phyloP scores from a whole-genome alignment of 768 basidiomycete genomes.

The Rhodocollybia butyracea region DNA sequence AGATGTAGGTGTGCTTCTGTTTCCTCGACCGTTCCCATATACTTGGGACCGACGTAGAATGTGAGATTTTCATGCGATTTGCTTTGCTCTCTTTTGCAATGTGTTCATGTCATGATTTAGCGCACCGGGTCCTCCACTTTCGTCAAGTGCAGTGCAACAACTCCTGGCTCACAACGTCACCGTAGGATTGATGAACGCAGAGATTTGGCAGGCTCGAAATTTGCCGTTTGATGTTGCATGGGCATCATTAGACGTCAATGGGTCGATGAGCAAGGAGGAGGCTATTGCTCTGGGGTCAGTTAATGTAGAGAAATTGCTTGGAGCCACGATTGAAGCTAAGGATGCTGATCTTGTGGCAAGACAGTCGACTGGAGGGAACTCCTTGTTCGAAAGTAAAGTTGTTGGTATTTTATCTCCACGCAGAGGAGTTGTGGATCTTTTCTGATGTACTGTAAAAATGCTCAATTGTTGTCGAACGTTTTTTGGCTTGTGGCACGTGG shows the following conservation, averaged over 20 bases:
- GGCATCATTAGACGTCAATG: conserved; percentile 47
- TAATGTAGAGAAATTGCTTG: conserved; percentile 40
- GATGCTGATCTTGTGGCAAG: conserved; percentile 55
- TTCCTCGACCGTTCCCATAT: conserved; percentile 66
- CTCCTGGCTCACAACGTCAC: conserved; percentile 69
- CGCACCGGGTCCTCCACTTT: conserved; percentile 72
- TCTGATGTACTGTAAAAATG: too few relatives aligned
- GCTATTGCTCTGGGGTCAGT: conserved; percentile 45
- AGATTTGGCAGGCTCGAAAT: conserved; percentile 72
- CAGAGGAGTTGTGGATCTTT: conserved; percentile 1
- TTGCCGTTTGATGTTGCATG: conserved; percentile 80
- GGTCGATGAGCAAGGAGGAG: conserved; percentile 35
- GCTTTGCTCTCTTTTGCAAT: neutral
- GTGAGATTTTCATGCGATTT: conserved; percentile 42
- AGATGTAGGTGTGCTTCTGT: conserved; percentile 44
- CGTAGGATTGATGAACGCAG: conserved; percentile 62
- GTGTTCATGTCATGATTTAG: conserved; percentile 21
- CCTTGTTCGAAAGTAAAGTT: conserved; percentile 41
- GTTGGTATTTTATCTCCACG: conserved; percentile 50
- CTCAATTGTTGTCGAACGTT: too few relatives aligned
- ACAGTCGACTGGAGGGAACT: conserved; percentile 45
- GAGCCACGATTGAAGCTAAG: conserved; percentile 28
- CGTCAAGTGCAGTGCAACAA: conserved; percentile 50
- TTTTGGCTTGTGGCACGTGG: too few relatives aligned
- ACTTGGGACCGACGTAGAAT: conserved; percentile 70